Evolutionary conservation across 1,284 basidiomycete genomes (phyloP).

Genomic region (Pseudozyma pruni): DNA sequence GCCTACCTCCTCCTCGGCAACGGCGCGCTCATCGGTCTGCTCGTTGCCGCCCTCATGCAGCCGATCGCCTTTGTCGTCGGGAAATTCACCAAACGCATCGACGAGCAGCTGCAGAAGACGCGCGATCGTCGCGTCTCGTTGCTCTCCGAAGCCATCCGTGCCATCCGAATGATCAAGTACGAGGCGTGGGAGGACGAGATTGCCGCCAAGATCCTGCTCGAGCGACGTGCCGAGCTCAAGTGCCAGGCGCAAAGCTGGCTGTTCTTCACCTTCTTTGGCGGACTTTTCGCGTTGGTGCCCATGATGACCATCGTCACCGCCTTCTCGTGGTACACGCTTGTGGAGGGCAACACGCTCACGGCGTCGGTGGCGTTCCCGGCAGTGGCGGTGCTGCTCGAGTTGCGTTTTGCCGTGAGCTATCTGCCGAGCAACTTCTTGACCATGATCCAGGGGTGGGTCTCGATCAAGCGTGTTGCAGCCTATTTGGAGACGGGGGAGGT

Average conservation of each 20-base stretch:
- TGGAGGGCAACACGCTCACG: slow-evolving; percentile 34
- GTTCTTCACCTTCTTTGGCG: slow-evolving; percentile 28
- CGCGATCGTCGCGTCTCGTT: slow-evolving; percentile 40
- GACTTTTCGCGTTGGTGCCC: slow-evolving; percentile 36
- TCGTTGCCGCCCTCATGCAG: slow-evolving; percentile 28
- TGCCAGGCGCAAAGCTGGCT: slow-evolving; percentile 33
- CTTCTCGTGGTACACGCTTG: slow-evolving; percentile 40
- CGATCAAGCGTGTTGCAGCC: slow-evolving; percentile 80
- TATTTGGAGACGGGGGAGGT: slow-evolving; percentile 78
- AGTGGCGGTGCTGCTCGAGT: slow-evolving; percentile 36
- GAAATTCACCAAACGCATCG: slow-evolving; percentile 22
- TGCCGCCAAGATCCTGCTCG: slow-evolving; percentile 23
- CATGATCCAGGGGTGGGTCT: slow-evolving; percentile 75
- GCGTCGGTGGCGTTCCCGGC: slow-evolving; percentile 44
- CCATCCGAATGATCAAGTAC: slow-evolving; percentile 55
- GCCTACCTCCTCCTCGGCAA: slow-evolving; percentile 35
- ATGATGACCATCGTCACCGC: slow-evolving; percentile 42
- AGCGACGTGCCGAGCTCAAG: slow-evolving; percentile 25
- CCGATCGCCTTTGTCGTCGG: slow-evolving; percentile 33
- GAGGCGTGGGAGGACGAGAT: slow-evolving; percentile 49
- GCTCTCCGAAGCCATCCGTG: slow-evolving; percentile 44
- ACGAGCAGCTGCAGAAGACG: slow-evolving; percentile 35
- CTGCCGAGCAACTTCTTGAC: slow-evolving; percentile 34
- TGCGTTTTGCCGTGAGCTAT: slow-evolving; percentile 36
- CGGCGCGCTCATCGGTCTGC: slow-evolving; percentile 37